Conservation (phyloP, 371 early-diverging fungal genomes). For the Mucor irregularis region DNA sequence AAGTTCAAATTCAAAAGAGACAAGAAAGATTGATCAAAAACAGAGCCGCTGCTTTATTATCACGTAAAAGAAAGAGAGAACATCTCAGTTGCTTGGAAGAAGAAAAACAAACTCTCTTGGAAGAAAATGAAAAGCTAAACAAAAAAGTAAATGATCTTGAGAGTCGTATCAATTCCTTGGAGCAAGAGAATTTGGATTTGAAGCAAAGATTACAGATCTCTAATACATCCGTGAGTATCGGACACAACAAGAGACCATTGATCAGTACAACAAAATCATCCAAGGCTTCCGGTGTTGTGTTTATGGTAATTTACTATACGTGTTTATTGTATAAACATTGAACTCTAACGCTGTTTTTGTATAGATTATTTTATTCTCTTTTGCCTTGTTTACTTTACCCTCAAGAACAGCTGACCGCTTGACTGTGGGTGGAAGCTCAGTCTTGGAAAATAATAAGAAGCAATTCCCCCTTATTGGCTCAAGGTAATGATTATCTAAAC, state of each 20-base stretch:
- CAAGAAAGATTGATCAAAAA: conserved; percentile 91
- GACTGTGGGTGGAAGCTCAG: conserved; percentile 52
- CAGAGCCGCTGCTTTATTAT: conserved; percentile 86
- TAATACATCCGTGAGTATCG: conserved; percentile 11
- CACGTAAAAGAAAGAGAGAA: conserved; percentile 88
- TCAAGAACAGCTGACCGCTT: conserved; percentile 43
- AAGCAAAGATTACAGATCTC: not conserved
- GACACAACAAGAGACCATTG: conserved; percentile 11
- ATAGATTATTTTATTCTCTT: conserved; percentile 65
- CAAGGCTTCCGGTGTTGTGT: conserved; percentile 61
- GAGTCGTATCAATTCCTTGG: conserved; percentile 34
- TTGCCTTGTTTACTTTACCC: conserved; percentile 62
- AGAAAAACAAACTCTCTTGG: conserved; percentile 59
- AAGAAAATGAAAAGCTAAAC: conserved; percentile 63
- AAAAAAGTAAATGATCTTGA: conserved; percentile 64
- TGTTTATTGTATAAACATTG: not conserved
- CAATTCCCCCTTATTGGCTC: conserved; percentile 29
- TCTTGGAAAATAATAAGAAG: not conserved
- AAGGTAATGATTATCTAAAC: not conserved
- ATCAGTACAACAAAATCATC: not conserved
- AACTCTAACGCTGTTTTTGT: too few species aligned
- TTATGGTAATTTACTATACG: conserved; percentile 58
- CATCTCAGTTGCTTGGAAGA: conserved; percentile 78
- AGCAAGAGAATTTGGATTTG: conserved; percentile 32
- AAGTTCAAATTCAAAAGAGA: conserved; percentile 60